Evolutionary conservation across 306 rosid genomes (phyloP).

Genomic region (Datisca glomerata): DNA sequence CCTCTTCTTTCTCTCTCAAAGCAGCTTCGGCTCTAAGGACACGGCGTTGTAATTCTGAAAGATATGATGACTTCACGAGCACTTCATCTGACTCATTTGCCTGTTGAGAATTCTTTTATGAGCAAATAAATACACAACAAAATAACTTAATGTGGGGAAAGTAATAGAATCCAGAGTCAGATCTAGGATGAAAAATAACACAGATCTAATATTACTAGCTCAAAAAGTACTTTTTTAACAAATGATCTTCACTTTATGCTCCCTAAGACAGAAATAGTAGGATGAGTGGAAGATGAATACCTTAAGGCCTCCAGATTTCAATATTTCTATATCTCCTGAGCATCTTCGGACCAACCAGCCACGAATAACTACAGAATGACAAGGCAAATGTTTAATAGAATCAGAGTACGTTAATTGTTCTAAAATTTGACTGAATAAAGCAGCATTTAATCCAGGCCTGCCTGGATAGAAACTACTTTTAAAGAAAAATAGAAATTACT

Average conservation of each 20-base stretch:
- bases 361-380: slow-evolving; percentile 54
- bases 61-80: slow-evolving; percentile 86
- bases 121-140: too few species aligned
- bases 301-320: slow-evolving; percentile 42
- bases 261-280: neutral
- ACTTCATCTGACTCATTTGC: slow-evolving; percentile 67
- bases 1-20: slow-evolving; percentile 91
- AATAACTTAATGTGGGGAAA: too few species aligned
- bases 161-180: too few species aligned
- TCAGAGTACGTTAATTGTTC: slow-evolving; percentile 1
- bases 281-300: too few species aligned
- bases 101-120: slow-evolving; percentile 30
- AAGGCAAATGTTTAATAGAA: slow-evolving; percentile 9
- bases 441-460: neutral
- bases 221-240: too few species aligned
- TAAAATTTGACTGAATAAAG: neutral
- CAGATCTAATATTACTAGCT: too few species aligned
- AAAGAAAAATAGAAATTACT: too few species aligned
- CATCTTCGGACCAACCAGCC: slow-evolving; percentile 87
- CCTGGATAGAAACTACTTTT: too few species aligned
- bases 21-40: slow-evolving; percentile 93
- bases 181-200: too few species aligned
- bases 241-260: too few species aligned
- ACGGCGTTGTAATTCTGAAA: slow-evolving; percentile 84
- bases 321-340: slow-evolving; percentile 68